phyloP scores from a whole-genome alignment of 768 basidiomycete species.

The Lactifluus echinatus region DNA sequence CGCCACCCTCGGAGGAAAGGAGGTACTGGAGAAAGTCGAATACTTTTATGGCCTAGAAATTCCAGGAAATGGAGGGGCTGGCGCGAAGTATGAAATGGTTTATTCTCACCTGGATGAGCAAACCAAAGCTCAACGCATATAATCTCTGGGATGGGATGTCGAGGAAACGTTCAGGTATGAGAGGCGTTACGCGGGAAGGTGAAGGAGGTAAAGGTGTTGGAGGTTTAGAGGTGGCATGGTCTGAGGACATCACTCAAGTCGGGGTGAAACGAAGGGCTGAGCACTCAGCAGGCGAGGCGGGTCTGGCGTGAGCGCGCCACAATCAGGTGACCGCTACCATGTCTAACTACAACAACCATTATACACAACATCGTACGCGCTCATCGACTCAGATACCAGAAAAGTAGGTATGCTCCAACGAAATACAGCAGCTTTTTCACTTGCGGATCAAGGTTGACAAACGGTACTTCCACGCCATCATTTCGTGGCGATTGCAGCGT shows the following conservation, averaged over 20 bases:
- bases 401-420: slow-evolving; percentile 51
- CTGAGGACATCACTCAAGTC: slow-evolving; percentile 2
- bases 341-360: not conserved
- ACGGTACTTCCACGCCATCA: slow-evolving; percentile 29
- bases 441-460: slow-evolving; percentile 55
- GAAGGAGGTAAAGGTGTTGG: not conserved
- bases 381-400: slow-evolving; percentile 34
- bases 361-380: not conserved
- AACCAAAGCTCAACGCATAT: slow-evolving; percentile 67
- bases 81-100: not conserved
- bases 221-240: slow-evolving; percentile 1
- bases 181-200: slow-evolving; percentile 28
- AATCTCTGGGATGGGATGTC: slow-evolving; percentile 75
- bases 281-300: not conserved
- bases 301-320: not conserved
- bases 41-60: slow-evolving; percentile 59
- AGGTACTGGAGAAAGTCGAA: slow-evolving; percentile 56
- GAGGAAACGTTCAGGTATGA: slow-evolving; percentile 66
- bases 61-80: not conserved
- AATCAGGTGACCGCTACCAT: slow-evolving; percentile 7
- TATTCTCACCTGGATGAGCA: slow-evolving; percentile 60
- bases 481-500: slow-evolving; percentile 30
- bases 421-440: slow-evolving; percentile 56
- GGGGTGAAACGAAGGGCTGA: not conserved
- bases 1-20: slow-evolving; percentile 36